phyloP scores from a whole-genome alignment of 768 basidiomycete species.

The Clavaria fumosa region DNA sequence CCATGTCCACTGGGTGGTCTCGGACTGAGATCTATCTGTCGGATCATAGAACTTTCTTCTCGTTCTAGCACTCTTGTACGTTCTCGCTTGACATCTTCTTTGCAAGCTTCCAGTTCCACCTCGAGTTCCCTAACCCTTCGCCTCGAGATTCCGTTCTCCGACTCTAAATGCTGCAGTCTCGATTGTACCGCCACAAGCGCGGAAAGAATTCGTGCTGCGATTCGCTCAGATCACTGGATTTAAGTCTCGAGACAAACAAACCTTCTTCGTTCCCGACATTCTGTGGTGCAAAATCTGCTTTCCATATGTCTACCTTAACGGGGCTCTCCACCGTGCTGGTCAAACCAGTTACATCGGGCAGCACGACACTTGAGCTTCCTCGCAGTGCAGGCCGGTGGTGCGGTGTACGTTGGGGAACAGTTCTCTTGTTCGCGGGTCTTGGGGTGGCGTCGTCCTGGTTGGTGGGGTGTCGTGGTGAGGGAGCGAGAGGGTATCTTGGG shows the following conservation, averaged over 20 bases:
- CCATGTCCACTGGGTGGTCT: no score
- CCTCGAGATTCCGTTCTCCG: conserved; percentile 69
- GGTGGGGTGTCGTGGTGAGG: conserved; percentile 30
- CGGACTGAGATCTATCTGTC: not conserved
- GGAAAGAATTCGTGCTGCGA: conserved; percentile 41
- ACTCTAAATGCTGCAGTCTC: conserved; percentile 58
- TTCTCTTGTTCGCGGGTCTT: conserved; percentile 43
- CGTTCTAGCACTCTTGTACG: conserved; percentile 52
- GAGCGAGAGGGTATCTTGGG: conserved; percentile 4
- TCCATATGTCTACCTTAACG: no score
- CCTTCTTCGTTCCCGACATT: conserved; percentile 29
- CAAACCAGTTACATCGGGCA: conserved; percentile 76
- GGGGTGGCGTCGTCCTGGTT: conserved; percentile 43
- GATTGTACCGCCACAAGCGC: conserved; percentile 49
- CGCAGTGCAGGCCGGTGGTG: conserved; percentile 5
- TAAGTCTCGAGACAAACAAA: conserved; percentile 13
- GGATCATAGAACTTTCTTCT: conserved; percentile 26
- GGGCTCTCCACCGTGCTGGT: conserved; percentile 69
- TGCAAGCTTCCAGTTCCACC: conserved; percentile 70
- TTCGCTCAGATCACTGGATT: conserved; percentile 14
- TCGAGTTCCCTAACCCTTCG: conserved; percentile 79
- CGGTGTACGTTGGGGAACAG: conserved; percentile 27
- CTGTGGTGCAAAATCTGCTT: conserved; percentile 34
- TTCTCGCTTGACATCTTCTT: conserved; percentile 60
- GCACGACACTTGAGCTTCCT: conserved; percentile 14